Base-by-base conservation (phyloP, 495 filamentous ascomycete species). In the Chaetomium cochliodes region DNA sequence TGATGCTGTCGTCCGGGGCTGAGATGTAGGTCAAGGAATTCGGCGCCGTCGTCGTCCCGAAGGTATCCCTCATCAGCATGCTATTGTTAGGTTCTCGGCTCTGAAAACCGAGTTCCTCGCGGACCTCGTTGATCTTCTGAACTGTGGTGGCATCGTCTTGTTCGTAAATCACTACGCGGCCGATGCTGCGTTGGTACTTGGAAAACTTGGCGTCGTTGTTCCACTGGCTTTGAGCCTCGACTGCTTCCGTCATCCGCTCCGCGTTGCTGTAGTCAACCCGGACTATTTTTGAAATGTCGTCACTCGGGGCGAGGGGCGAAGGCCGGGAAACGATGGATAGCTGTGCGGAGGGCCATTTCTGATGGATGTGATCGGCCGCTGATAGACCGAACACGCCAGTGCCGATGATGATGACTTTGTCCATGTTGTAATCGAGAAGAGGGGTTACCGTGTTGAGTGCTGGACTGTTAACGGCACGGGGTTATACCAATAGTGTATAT, bases 301-400 rank as follows among this genome's bases (percentile, higher is more conserved):
- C 22, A 37, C n/a, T 23, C 22, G 55, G 55, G 6, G 55, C 55
- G n/a, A 58, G 18, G 18, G 23, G 55, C 0, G 55, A 58, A 4
- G 18, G 55, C 11, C 26, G 55, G 4, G 55, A 58, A 44, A 58
- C 16, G 37, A 58, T 7, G 4, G 55, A 58, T 9, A 58, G 11
- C 5, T 18, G 37, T 26, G 37, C 22, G 1, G 5, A 2, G 28
- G 52, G 52, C 26, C 52, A 55, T 55, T 18, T 37, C 52, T 55
- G 26, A 58, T 0, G 22, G 20, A 58, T 25, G 22, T 26, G 37
- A 11, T 23, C 16, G 18, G n/a, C 18, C 7, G 55, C 13, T 30
- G 55, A 58, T 20, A 58, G n/a, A 58, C 55, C 56, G 7, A 30
- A 25, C 18, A 58, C 56, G 26, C 55, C 55, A 18, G 55, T 23